Evolutionary conservation across 2,329 filamentous ascomycete genomes (phyloP).

Genomic region (Cordyceps farinosa): DNA sequence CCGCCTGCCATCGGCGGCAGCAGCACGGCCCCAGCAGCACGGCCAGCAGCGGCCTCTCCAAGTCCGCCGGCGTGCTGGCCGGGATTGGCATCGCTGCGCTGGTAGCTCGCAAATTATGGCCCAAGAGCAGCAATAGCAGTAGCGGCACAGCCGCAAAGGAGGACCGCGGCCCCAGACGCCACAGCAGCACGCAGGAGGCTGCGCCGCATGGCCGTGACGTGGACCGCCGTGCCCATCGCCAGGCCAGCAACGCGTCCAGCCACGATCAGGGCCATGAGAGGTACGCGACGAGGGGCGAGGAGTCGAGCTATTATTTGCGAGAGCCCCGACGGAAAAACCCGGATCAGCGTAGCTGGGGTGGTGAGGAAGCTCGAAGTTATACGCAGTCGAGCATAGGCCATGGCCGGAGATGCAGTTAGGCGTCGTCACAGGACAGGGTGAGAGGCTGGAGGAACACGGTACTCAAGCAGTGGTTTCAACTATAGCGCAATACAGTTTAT

Average conservation of each 20-base stretch:
- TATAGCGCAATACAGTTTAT: not conserved
- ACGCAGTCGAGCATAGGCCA: not conserved
- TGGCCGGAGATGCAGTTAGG: not conserved
- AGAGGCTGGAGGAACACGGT: slow-evolving; percentile 4
- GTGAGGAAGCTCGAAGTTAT: not conserved
- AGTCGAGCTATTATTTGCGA: not conserved
- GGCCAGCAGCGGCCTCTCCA: slow-evolving; percentile 19
- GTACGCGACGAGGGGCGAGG: not conserved
- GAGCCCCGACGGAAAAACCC: not conserved
- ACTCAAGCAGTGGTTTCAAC: not conserved
- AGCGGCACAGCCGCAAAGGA: not conserved
- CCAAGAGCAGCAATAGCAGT: slow-evolving; percentile 23
- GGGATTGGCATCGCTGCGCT: slow-evolving; percentile 35
- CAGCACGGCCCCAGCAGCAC: not conserved
- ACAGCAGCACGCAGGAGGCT: not conserved
- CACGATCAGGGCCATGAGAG: not conserved
- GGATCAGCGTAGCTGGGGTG: not conserved
- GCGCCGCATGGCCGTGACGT: not conserved
- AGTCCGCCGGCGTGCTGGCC: slow-evolving; percentile 31
- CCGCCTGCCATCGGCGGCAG: not conserved
- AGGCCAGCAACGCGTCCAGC: not conserved
- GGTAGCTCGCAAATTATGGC: slow-evolving; percentile 35
- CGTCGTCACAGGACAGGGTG: not conserved
- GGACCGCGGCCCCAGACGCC: not conserved
- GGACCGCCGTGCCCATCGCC: not conserved